Base-by-base conservation (phyloP, 2,329 filamentous ascomycete genomes). In the Scedosporium dehoogii region DNA sequence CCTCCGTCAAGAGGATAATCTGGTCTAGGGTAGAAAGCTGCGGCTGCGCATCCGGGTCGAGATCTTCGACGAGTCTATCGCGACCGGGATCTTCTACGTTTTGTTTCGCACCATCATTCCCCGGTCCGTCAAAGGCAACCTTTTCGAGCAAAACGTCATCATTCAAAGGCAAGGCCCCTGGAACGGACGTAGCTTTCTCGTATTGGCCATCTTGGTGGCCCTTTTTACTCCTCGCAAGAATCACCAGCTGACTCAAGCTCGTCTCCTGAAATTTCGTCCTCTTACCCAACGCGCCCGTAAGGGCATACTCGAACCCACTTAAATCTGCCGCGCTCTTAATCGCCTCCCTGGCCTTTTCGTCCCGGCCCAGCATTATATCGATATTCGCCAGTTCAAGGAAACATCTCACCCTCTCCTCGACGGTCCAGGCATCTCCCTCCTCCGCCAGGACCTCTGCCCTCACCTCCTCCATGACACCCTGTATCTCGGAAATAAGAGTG, bases 121-220 rank as follows among this genome's bases (percentile, higher is more conserved):
- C 71, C 4, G 80, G 77, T 62, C 86, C 82, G 0, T 85, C 82
- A 70, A 97, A 99, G 0, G 88, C 82, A 46, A 99, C 93, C 3
- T 86, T 84, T 72, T 99, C 94, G 1, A 97, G 80, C 0, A 99
- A 80, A 0, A 94, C 97, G 71, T 99, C 94, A 68, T 99, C 90
- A 70, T 97, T 96, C 3, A 97, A 77, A 42, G 89, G 83, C 14
- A 97, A 73, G 2, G 88, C 87, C 67, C 88, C 83, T 0, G 92
- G 91, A 58, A 69, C 69, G 3, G 41, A 68, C 4, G 70, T 66
- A 25, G 65, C 68, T 1, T 65, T 66, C 4, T 64, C 64, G 3
- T 63, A 66, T 4, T 62, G 58, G 53, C 57, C 10, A 68, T 65
- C 6, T 64, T 67, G 4, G 69, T 62, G 6, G 78, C 79, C 71